Percentiles rank a stretch among this genome's conserved stretches.
These are phyloP conservation scores for Sporothrix inflata DNA, from an alignment of 2,329 filamentous ascomycete genomes.

Conservation along the genomic window DNA sequence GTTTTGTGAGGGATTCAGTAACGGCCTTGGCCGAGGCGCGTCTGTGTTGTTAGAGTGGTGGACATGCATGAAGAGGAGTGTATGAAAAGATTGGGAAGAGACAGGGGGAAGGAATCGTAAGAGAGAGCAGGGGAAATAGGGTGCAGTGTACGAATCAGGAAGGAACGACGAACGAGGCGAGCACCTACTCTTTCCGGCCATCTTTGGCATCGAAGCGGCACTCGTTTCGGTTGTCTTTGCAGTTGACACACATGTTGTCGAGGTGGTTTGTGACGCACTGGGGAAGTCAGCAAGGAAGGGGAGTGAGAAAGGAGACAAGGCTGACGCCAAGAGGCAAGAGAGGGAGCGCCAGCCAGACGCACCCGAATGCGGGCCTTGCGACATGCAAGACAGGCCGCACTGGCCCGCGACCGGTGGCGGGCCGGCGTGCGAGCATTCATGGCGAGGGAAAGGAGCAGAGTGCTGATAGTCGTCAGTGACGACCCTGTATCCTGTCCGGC, in stretches of 20 bases:
- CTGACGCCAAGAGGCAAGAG: neutral
- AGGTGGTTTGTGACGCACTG: conserved; percentile 16
- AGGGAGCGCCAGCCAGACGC: neutral
- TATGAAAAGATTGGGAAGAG: no score
- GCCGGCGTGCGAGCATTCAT: neutral
- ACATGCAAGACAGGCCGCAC: conserved; percentile 19
- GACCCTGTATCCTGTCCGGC: neutral
- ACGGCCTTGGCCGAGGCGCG: conserved; percentile 22
- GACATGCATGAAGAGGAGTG: neutral
- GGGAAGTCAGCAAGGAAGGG: neutral
- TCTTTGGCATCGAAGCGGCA: conserved; percentile 22
- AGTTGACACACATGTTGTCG: conserved; percentile 9
- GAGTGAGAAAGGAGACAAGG: neutral
- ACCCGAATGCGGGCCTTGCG: conserved; percentile 24
- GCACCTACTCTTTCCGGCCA: conserved; percentile 14
- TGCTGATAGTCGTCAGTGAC: neutral
- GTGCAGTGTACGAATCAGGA: neutral
- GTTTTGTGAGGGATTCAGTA: conserved; percentile 13
- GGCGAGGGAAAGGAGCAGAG: neutral
- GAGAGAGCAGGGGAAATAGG: no score
- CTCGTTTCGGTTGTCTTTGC: conserved; percentile 14
- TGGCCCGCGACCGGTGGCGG: conserved; percentile 25
- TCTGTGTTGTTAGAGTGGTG: neutral
- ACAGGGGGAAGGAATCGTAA: no score
- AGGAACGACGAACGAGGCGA: neutral